phyloP scores from a whole-genome alignment of 495 filamentous ascomycete genomes.

The Aspergillus sparsus region DNA sequence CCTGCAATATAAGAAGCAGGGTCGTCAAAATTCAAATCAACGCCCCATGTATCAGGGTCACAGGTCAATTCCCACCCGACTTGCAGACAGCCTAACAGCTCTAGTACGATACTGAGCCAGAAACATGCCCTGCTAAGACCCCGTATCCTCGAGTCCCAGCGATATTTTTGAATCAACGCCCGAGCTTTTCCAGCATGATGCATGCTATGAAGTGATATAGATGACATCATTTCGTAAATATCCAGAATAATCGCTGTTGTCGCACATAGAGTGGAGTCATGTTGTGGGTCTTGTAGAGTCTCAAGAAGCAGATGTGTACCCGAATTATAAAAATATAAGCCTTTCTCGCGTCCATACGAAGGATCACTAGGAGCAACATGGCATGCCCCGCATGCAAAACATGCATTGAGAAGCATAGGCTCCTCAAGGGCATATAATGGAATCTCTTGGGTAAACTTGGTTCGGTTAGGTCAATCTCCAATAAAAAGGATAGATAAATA shows the following conservation, averaged over 20 bases:
- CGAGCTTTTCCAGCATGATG: constrained; percentile 86
- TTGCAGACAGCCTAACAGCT: constrained; percentile 81
- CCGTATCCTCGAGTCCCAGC: constrained; percentile 78
- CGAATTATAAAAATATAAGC: constrained; percentile 77
- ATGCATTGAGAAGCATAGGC: constrained; percentile 89
- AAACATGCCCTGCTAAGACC: constrained; percentile 90
- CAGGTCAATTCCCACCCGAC: constrained; percentile 88
- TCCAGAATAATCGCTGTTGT: constrained; percentile 85
- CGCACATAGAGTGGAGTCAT: constrained; percentile 85
- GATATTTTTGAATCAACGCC: constrained; percentile 86
- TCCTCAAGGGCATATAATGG: constrained; percentile 80
- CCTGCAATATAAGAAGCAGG: constrained; percentile 42
- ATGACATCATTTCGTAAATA: constrained; percentile 89
- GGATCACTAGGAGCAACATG: constrained; percentile 74
- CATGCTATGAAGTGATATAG: constrained; percentile 66
- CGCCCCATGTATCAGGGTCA: constrained; percentile 89
- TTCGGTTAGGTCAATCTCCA: constrained; percentile 18
- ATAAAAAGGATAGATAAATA: background rate
- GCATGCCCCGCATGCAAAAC: constrained; percentile 84
- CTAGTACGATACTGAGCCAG: constrained; percentile 91
- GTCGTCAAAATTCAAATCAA: constrained; percentile 75
- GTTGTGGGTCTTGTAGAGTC: constrained; percentile 74
- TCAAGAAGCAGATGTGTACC: constrained; percentile 73
- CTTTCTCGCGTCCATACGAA: constrained; percentile 72
- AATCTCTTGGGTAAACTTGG: constrained; percentile 75